Evolutionary conservation across 805 yeast species (phyloP).

Genomic region (Saccharomycopsis guyanensis): DNA sequence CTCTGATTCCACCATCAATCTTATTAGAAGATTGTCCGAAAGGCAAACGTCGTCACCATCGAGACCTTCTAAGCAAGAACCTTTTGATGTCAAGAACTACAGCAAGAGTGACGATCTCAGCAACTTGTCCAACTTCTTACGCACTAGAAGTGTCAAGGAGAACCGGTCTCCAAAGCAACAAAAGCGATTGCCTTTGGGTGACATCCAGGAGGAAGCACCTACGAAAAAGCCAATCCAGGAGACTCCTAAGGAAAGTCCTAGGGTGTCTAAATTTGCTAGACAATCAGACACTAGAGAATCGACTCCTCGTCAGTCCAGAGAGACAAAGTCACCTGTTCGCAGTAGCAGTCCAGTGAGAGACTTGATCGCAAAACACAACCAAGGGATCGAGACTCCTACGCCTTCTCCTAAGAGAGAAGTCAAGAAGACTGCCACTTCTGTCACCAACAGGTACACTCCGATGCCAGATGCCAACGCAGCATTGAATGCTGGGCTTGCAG

Average conservation of each 20-base stretch:
- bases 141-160: constrained; percentile 9
- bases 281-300: not conserved
- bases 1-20: constrained; percentile 14
- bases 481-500: constrained; percentile 15
- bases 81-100: constrained; percentile 11
- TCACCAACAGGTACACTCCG: constrained; percentile 9
- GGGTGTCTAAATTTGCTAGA: too few relatives aligned
- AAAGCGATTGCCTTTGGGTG: not conserved
- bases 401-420: not conserved
- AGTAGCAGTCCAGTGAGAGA: constrained; percentile 17
- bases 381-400: not conserved
- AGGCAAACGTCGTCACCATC: constrained; percentile 4
- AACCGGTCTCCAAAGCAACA: not conserved
- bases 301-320: not conserved
- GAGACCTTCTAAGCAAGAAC: not conserved
- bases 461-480: constrained; percentile 12
- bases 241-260: not conserved
- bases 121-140: constrained; percentile 14
- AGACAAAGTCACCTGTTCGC: not conserved
- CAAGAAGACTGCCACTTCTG: not conserved
- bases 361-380: constrained; percentile 11
- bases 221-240: not conserved
- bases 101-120: constrained; percentile 11
- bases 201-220: not conserved
- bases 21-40: constrained; percentile 13